phyloP scores from a whole-genome alignment of 306 rosid species.

The Citrullus colocynthis region DNA sequence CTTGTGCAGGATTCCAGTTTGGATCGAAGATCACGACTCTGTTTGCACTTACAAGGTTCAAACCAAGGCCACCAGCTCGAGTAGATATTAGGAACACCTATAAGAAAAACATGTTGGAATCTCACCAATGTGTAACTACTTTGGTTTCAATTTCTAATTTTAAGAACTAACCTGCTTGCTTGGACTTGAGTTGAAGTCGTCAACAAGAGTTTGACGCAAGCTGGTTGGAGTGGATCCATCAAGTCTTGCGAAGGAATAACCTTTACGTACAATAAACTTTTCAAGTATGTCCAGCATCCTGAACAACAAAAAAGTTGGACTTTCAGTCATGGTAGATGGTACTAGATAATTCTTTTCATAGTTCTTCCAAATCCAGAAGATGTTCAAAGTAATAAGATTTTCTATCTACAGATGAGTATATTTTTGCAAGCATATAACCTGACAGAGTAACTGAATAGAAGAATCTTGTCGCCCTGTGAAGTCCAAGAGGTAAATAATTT shows the following conservation, averaged over 20 bases:
- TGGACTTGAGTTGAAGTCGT: slow-evolving; percentile 86
- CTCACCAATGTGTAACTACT: neutral
- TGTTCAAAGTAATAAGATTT: neutral
- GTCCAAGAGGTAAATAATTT: slow-evolving; percentile 65
- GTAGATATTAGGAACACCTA: slow-evolving; percentile 93
- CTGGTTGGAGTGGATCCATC: slow-evolving; percentile 88
- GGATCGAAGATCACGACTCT: slow-evolving; percentile 95
- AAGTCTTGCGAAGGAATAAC: slow-evolving; percentile 84
- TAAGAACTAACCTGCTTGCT: slow-evolving; percentile 58
- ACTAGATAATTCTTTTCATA: neutral
- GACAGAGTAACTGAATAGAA: slow-evolving; percentile 88
- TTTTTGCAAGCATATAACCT: slow-evolving; percentile 24
- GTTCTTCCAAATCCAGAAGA: neutral
- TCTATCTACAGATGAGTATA: neutral
- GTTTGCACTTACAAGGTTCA: slow-evolving; percentile 95
- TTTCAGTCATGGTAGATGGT: too few relatives aligned
- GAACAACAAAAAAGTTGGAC: neutral
- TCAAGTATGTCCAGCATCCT: slow-evolving; percentile 95
- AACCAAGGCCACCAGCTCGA: slow-evolving; percentile 92
- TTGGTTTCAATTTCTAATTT: neutral
- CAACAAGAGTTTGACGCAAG: slow-evolving; percentile 73
- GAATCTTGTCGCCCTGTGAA: slow-evolving; percentile 78
- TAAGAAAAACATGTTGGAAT: slow-evolving; percentile 11
- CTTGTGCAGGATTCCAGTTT: slow-evolving; percentile 98
- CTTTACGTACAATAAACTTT: slow-evolving; percentile 76